A percentile compares a stretch with the other conserved stretches of the same genome.
These are phyloP conservation scores for Barnettozyma californica DNA, from an alignment of 805 yeast species.

Conservation along the genomic window DNA sequence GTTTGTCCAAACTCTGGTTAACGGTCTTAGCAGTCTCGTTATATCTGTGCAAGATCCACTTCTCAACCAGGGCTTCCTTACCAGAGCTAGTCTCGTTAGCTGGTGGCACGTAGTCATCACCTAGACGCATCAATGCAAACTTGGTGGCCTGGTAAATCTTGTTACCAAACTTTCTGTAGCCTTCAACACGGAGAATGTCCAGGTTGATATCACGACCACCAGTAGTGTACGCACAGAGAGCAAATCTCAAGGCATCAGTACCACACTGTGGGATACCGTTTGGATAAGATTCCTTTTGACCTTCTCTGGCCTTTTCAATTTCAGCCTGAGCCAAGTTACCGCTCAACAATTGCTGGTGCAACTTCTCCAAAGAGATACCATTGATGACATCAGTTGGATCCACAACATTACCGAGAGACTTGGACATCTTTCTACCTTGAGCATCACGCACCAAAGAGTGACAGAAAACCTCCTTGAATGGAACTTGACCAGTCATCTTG, in stretches of 20 bases:
- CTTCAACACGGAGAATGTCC: conserved; percentile 94
- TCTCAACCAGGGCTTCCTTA: conserved; percentile 85
- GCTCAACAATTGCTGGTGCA: conserved; percentile 67
- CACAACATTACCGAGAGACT: conserved; percentile 92
- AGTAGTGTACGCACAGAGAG: conserved; percentile 95
- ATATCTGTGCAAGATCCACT: conserved; percentile 91
- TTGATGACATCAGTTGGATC: conserved; percentile 93
- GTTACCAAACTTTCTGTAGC: conserved; percentile 99
- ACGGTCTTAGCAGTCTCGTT: conserved; percentile 61
- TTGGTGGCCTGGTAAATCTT: conserved; percentile 98
- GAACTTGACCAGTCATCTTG: conserved; percentile 85
- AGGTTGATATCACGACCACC: conserved; percentile 98
- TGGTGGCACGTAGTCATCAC: conserved; percentile 83
- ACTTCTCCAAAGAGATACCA: conserved; percentile 75
- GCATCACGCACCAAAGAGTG: conserved; percentile 98
- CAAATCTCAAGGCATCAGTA: conserved; percentile 97
- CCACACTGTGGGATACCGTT: conserved; percentile 99
- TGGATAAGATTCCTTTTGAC: conserved; percentile 88
- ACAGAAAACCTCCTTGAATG: conserved; percentile 95
- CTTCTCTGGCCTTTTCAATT: conserved; percentile 77
- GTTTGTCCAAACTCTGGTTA: conserved; percentile 63
- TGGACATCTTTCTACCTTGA: conserved; percentile 98
- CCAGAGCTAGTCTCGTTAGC: conserved; percentile 59
- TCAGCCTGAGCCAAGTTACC: conserved; percentile 93
- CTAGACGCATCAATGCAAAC: conserved; percentile 89